Conservation (phyloP, 176 grass and related monocot genomes). For the barley (Hordeum vulgare) region DNA sequence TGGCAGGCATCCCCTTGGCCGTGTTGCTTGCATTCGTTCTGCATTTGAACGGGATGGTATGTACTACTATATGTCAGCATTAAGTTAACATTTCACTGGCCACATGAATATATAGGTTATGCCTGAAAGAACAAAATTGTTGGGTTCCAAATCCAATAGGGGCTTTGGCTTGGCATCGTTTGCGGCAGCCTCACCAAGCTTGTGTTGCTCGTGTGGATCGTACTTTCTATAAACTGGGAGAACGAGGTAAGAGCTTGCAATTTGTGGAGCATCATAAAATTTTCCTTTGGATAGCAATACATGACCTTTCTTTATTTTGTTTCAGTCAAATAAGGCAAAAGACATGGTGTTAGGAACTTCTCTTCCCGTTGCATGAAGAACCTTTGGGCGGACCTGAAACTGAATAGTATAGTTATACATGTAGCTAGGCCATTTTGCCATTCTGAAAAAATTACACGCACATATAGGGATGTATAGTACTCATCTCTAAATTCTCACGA, state of each 20-base stretch:
- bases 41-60: constrained; percentile 28
- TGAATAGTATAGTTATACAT: not conserved
- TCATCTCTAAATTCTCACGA: no score
- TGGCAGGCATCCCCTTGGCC: constrained; percentile 22
- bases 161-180: not conserved
- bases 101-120: not conserved
- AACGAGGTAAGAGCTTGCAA: not conserved
- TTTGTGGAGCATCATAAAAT: not conserved
- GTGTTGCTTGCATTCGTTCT: constrained; percentile 9
- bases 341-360: not conserved
- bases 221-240: not conserved
- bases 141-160: not conserved
- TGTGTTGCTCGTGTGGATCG: not conserved
- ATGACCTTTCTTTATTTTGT: not conserved
- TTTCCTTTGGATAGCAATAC: not conserved
- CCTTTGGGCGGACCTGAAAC: not conserved
- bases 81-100: no score
- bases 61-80: not conserved
- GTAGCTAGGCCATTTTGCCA: not conserved
- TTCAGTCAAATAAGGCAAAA: not conserved
- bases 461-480: no score
- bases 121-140: not conserved
- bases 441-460: no score
- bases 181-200: not conserved
- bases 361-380: not conserved